Base-by-base conservation (phyloP, 1,284 basidiomycete genomes). In the Lentinula novae-zelandiae region DNA sequence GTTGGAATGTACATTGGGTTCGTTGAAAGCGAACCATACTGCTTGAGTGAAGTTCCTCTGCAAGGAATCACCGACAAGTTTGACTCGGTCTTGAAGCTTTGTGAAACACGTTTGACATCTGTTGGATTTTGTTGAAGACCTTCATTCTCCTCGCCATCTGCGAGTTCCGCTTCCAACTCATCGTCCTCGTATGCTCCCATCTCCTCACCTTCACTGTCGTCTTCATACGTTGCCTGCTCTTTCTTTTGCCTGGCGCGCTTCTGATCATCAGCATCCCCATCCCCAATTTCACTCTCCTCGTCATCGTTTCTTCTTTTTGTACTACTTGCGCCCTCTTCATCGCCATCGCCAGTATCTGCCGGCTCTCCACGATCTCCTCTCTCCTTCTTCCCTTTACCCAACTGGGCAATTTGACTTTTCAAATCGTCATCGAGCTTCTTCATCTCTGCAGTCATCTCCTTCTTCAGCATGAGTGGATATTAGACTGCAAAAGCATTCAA, bases 401-500 rank as follows among this genome's bases (percentile, higher is more conserved):
- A 84, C 60, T 90, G 85, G 15, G 83, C 77, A 66, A 90, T 87
- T 74, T 98, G 95, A 66, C 82, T 84, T 70, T 85, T 91, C 63
- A 93, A 75, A 70, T 97, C 91, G 58, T 89, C 87, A 65, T 90
- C 86, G 36, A 95, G 81, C 71, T 87, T 91, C 75, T 93, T 94
- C 79, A 98, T 84, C 78, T 98, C 96, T 50, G 79, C 75, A 62
- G 86, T 78, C 68, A 98, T 90, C 74, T 97, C 95, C 73, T 89
- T 93, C 75, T 90, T 94, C 67, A 99, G 78, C 42, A 82, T 83
- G n/a, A 85, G 77, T 5, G 95, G 91, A 75, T 99, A 98, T 57
- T 83, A 87, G 64, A 82, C 81, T 13, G 83, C 84, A 64, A 99
- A 88, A 9, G 84, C 82, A 17, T 82, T 76, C 55, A 97, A 81